Evolutionary conservation across 371 early-diverging fungal species (phyloP), one percentile per base, ranked within the genome.

Genomic region (Lichtheimia corymbifera): DNA sequence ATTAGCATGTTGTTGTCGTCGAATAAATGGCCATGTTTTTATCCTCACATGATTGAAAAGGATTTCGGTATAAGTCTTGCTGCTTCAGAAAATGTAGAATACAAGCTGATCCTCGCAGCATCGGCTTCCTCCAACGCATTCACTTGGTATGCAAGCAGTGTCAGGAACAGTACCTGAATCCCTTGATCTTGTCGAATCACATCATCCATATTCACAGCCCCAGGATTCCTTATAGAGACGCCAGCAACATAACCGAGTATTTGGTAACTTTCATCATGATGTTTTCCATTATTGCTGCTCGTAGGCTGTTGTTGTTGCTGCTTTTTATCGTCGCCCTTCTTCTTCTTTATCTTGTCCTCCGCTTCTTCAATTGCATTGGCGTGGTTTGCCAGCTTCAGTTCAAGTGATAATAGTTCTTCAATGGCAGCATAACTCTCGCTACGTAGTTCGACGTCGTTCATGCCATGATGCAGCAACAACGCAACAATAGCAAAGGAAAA

Each of bases 401-500:
- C 83, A 55, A 93, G 82, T 49, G 86, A 84, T 7, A 94, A 71
- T 51, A 93, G 82, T 3, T 84, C 76, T 27, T 73, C 76, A 30
- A 96, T 64, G 11, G 88, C 86, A 11, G 77, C 71, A 24, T 82
- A 83, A 0, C 93, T 87, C 15, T 80, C 75, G 12, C 83, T 80
- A 51, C 89, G 88, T 12, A 88, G 89, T 22, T 61, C 53, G 1
- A 43, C n/a, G 5, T 47, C 14, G 42, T 79, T 70, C 20, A 85
- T 82, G 59, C 89, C 84, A 60, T 85, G 83, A 65, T 90, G 92
- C 69, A 95, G 70, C 20, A 96, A 72, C 5, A 87, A 83, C 15
- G 89, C 85, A 0, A 91, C 84, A 53, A 94, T 77, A 17, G 95
- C 93, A 65, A 93, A 92, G 18, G 93, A 85, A 63, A 96, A 94